phyloP scores from a whole-genome alignment of 345 rosid species.

The Eucalyptus erythrocorys region DNA sequence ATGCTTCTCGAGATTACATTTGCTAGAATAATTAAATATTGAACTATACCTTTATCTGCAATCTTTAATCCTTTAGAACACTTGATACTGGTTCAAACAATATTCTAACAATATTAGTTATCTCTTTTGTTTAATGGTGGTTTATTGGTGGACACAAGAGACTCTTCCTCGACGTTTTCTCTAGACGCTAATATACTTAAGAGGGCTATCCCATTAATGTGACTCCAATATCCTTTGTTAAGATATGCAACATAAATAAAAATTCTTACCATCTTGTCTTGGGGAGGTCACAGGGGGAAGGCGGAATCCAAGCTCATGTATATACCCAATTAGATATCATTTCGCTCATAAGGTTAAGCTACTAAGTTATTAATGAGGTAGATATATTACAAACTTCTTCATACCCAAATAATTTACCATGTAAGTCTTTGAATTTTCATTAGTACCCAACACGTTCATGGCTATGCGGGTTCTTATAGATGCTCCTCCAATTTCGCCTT shows the following conservation, averaged over 20 bases:
- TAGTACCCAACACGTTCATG: neutral
- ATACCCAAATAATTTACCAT: neutral
- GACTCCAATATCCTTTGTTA: neutral
- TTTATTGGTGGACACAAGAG: neutral
- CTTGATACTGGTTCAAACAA: neutral
- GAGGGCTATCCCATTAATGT: neutral
- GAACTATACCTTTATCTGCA: neutral
- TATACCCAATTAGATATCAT: neutral
- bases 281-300: neutral
- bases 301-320: neutral
- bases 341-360: neutral
- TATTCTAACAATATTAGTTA: neutral
- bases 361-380: neutral
- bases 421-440: neutral
- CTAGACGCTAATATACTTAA: neutral
- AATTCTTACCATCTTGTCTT: neutral
- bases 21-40: no score
- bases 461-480: neutral
- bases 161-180: neutral
- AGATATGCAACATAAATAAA: neutral
- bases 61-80: neutral
- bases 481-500: neutral
- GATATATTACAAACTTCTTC: no score
- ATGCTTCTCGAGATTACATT: neutral
- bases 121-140: neutral